Conservation (phyloP, 805 yeast species). For the Teunomyces pallodes region DNA sequence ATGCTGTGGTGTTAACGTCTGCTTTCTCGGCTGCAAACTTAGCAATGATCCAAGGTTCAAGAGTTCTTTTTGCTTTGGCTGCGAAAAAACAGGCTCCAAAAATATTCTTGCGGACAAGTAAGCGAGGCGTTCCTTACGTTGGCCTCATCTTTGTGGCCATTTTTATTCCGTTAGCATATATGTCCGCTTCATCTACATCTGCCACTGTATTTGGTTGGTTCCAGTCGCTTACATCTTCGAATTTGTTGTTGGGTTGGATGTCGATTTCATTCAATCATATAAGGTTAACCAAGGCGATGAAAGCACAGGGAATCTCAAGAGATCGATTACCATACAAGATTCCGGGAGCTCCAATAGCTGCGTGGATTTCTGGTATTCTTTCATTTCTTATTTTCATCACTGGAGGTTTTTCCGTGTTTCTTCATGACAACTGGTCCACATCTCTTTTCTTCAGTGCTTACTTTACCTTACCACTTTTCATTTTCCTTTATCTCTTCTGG, state of each 20-base stretch:
- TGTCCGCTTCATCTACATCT: constrained; percentile 23
- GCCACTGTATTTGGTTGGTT: constrained; percentile 35
- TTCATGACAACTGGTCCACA: constrained; percentile 20
- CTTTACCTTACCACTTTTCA: constrained; percentile 23
- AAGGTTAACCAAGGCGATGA: constrained; percentile 31
- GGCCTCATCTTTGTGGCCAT: constrained; percentile 8
- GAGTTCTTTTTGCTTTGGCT: constrained; percentile 37
- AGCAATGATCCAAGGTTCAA: constrained; percentile 24
- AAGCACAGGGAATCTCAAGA: constrained; percentile 36
- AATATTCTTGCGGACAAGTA: constrained; percentile 22
- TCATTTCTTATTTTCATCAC: constrained; percentile 24
- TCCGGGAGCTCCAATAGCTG: constrained; percentile 22
- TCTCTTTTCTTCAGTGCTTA: constrained; percentile 19
- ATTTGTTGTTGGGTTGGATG: constrained; percentile 30
- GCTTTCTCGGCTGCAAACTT: constrained; percentile 40
- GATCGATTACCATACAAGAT: constrained; percentile 30
- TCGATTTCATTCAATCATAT: constrained; percentile 31
- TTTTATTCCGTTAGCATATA: constrained; percentile 37
- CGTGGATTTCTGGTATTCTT: constrained; percentile 27
- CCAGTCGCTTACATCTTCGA: constrained; percentile 29
- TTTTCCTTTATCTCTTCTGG: constrained; percentile 29
- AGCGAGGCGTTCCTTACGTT: background rate
- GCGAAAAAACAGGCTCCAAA: constrained; percentile 38
- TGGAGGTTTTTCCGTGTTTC: constrained; percentile 34
- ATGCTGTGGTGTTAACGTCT: constrained; percentile 38